Conservation (phyloP, 2,329 filamentous ascomycete genomes). For the Talaromyces sp. region DNA sequence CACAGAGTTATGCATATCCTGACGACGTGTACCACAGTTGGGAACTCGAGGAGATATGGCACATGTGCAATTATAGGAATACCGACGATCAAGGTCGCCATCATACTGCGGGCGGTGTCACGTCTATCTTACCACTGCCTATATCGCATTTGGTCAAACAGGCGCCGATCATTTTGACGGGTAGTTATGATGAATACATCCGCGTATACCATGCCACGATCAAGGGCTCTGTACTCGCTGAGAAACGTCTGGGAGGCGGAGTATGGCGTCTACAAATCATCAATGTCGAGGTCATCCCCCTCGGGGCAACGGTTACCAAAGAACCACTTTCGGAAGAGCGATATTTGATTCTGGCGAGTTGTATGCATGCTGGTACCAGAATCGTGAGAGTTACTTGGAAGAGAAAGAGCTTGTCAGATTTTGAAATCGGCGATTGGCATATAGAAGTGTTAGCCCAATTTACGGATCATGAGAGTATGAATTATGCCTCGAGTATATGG, state of each 20-base stretch:
- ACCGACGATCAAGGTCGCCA: constrained; percentile 51
- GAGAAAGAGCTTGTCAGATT: constrained; percentile 33
- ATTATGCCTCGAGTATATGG: constrained; percentile 73
- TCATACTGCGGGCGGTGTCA: constrained; percentile 75
- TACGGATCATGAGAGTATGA: constrained; percentile 89
- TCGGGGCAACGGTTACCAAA: not conserved
- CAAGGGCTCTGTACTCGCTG: constrained; percentile 54
- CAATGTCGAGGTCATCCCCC: not conserved
- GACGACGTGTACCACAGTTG: constrained; percentile 6
- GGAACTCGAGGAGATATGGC: not conserved
- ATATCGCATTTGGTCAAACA: constrained; percentile 35
- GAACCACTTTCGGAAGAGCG: constrained; percentile 21
- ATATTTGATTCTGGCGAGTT: constrained; percentile 70
- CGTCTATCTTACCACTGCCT: constrained; percentile 72
- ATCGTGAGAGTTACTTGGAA: constrained; percentile 51
- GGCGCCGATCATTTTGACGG: constrained; percentile 67
- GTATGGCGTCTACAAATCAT: constrained; percentile 78
- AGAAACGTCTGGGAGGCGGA: constrained; percentile 68
- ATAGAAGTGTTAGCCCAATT: constrained; percentile 68
- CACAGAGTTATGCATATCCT: constrained; percentile 26
- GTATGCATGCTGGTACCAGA: constrained; percentile 84
- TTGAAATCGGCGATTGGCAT: constrained; percentile 48
- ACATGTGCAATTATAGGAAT: constrained; percentile 14
- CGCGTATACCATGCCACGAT: constrained; percentile 53
- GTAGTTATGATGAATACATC: constrained; percentile 85